Evolutionary conservation across 768 basidiomycete genomes (phyloP).

Genomic region (Botryobasidium botryosum): DNA sequence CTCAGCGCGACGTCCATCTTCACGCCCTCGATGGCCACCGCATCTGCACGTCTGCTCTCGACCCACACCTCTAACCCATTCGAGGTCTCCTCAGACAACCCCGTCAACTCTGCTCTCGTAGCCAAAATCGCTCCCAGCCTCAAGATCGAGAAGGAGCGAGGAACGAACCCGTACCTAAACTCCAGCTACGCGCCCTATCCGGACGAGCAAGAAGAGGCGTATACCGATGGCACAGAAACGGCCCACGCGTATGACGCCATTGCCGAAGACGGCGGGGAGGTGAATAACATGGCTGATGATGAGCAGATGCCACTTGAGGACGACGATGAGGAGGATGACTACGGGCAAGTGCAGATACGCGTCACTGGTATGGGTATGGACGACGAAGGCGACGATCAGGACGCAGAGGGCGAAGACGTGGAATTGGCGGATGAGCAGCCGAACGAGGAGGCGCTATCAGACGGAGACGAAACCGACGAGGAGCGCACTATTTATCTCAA

Average conservation of each 20-base stretch:
- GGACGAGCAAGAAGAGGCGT: not conserved
- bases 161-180: not conserved
- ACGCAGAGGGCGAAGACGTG: not conserved
- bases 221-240: conserved; percentile 3
- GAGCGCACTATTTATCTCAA: conserved; percentile 41
- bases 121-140: conserved; percentile 2
- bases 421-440: conserved; percentile 8
- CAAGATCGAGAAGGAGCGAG: conserved; percentile 5
- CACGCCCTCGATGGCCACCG: no score
- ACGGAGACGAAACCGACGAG: conserved; percentile 50
- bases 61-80: conserved; percentile 63
- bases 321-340: conserved; percentile 21
- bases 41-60: conserved; percentile 35
- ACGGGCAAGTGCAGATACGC: not conserved
- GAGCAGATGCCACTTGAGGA: conserved; percentile 14
- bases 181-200: not conserved
- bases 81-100: conserved; percentile 38
- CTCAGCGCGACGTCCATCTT: no score
- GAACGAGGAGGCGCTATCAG: no score
- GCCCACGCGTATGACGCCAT: conserved; percentile 25
- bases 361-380: conserved; percentile 1
- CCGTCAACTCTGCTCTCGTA: conserved; percentile 5
- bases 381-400: not conserved
- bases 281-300: conserved; percentile 19
- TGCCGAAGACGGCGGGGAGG: conserved; percentile 19